Evolutionary conservation across 75 land plant species (phyloP).

Genomic region (Sequoia sempervirens): DNA sequence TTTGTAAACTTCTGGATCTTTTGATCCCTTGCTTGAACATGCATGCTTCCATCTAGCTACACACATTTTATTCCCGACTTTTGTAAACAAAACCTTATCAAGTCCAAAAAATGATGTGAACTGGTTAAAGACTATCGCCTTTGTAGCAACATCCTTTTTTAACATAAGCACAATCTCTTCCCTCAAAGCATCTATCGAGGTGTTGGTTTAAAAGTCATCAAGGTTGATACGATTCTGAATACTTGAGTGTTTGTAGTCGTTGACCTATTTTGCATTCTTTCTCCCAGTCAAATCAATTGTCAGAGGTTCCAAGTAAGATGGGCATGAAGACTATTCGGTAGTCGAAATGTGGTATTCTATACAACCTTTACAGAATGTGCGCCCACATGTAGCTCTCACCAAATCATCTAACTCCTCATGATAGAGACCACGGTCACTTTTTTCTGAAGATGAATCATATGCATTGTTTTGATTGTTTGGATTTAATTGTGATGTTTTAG

Average conservation of each 20-base stretch:
- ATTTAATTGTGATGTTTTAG: constrained; percentile 19
- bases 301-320: constrained; percentile 62
- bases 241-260: constrained; percentile 52
- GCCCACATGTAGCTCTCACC: constrained; percentile 64
- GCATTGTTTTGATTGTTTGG: not conserved
- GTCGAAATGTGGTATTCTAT: constrained; percentile 44
- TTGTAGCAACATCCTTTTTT: no score
- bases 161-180: no score
- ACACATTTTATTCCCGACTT: no score
- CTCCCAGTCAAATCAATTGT: constrained; percentile 62
- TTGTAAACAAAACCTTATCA: no score
- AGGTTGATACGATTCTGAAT: constrained; percentile 57
- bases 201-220: constrained; percentile 71
- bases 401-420: constrained; percentile 55
- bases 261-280: constrained; percentile 18
- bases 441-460: constrained; percentile 3
- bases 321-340: constrained; percentile 43
- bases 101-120: no score
- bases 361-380: constrained; percentile 74
- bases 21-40: no score
- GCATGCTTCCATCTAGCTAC: no score
- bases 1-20: no score
- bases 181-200: constrained; percentile 82
- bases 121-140: no score
- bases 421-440: constrained; percentile 55